Evolutionary conservation across 1,284 basidiomycete genomes (phyloP), one percentile per base, ranked within the genome.

Genomic region (Xerocomus alliaceus): DNA sequence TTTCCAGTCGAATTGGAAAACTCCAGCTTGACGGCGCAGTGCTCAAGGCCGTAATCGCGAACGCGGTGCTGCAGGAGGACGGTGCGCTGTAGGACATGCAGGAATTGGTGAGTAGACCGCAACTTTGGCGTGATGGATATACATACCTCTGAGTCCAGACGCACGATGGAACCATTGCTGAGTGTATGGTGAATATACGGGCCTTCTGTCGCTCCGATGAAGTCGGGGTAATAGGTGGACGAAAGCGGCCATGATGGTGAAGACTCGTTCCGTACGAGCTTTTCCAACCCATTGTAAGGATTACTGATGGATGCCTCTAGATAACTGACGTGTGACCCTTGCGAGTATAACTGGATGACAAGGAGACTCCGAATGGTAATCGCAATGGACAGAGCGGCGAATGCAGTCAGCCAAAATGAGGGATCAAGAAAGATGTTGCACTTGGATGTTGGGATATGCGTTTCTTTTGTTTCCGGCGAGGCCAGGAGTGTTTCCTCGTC

Each of bases 161-260:
- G 69, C 24, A 69, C 68, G 26, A 73, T 52, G 4, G 71, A 73
- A 51, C 52, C 54, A 35, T 70, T 70, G 11, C 13, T 39, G 31
- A 70, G 58, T 18, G 46, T 50, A 7, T 56, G 64, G 29, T 61
- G 51, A 34, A 70, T 18, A 28, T 54, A 20, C 4, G 39, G 1
- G 4, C 45, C 67, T n/a, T 68, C 71, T 10, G 65, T 70, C 5
- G 60, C 55, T 18, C 61, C 68, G 20, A 70, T n/a, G 34, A 70
- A 70, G 50, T 73, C 69, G 1, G 69, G 67, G 24, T 67, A 56
- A 57, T 59, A 59, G 17, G n/a, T 68, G 18, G 69, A 66, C 12
- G 62, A 66, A 29, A 70, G 60, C 11, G 69, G 69, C 71, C 69
- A 70, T 15, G 51, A 72, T 18, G 68, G 70, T 6, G 69, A 73